phyloP scores from a whole-genome alignment of 208 protist species.

The Leishmania amazonensis region DNA sequence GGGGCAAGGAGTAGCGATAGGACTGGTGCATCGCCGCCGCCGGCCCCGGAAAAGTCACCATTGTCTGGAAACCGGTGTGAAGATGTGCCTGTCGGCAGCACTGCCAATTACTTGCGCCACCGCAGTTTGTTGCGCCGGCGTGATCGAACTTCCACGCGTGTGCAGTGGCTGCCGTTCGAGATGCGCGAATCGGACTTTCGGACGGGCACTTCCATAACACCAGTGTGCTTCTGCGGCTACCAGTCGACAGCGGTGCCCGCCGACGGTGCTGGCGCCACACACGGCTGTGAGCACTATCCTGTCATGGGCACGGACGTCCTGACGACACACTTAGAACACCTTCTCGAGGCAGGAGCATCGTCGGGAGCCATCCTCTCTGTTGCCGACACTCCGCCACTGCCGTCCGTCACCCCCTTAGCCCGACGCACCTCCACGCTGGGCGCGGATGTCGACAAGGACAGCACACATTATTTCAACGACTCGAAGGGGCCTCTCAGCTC shows the following conservation, averaged over 20 bases:
- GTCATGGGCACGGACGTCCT: background rate
- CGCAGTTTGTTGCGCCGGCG: conserved; percentile 12
- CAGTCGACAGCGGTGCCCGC: background rate
- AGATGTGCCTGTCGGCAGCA: background rate
- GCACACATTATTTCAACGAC: background rate
- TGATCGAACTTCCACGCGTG: background rate
- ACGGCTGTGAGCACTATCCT: background rate
- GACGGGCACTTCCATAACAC: background rate
- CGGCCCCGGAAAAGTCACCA: too few species aligned
- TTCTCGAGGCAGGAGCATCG: background rate
- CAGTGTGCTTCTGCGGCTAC: conserved; percentile 24
- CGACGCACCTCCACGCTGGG: background rate
- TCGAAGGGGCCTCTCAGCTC: conserved; percentile 9
- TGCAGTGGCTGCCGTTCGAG: conserved; percentile 30
- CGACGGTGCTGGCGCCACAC: background rate
- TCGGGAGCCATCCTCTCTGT: background rate
- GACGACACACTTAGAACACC: background rate
- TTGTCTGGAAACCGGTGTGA: background rate
- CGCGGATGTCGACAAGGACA: conserved; percentile 1
- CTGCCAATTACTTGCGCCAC: background rate
- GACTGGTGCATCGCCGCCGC: too few species aligned
- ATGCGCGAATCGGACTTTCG: conserved; percentile 10
- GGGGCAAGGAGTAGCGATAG: background rate
- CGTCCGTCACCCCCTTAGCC: background rate
- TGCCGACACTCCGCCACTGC: conserved; percentile 16